Conservation (phyloP, 257 asterid genomes). For the Ajuga chamaepitys region DNA sequence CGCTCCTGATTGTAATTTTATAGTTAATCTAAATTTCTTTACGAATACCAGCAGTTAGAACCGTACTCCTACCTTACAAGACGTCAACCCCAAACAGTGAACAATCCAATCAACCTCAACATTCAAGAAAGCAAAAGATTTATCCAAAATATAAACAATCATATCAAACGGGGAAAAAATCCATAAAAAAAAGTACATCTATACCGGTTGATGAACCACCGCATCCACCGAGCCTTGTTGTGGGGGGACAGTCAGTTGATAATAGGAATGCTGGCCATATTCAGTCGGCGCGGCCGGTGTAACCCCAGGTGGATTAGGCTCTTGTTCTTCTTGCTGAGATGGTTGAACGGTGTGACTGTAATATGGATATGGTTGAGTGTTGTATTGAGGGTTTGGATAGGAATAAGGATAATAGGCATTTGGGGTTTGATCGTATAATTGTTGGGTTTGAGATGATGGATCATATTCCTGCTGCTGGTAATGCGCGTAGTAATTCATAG, state of each 20-base stretch:
- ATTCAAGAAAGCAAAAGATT: not conserved
- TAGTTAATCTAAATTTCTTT: not conserved
- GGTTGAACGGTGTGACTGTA: constrained; percentile 22
- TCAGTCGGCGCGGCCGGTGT: constrained; percentile 21
- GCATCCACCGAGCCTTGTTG: constrained; percentile 22
- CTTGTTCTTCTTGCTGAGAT: constrained; percentile 28
- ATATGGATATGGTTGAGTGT: constrained; percentile 23
- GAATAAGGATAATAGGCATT: constrained; percentile 20
- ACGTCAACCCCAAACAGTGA: not conserved
- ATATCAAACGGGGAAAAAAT: not conserved
- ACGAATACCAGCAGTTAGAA: not conserved
- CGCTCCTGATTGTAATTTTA: not conserved
- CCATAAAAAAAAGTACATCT: not conserved
- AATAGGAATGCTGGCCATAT: constrained; percentile 6
- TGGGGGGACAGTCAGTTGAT: constrained; percentile 13
- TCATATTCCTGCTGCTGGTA: constrained; percentile 24
- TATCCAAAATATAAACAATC: not conserved
- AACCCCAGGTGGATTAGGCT: constrained; percentile 55
- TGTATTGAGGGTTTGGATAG: constrained; percentile 26
- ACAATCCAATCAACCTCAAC: not conserved
- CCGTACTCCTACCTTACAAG: not conserved
- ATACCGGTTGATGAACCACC: constrained; percentile 34
- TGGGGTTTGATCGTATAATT: constrained; percentile 21
- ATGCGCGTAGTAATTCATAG: constrained; percentile 24
- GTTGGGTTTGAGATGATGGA: constrained; percentile 21